Percentiles rank a stretch among this genome's conserved stretches.
These are phyloP conservation scores for Bimuria novae-zelandiae DNA, from an alignment of 2,329 filamentous ascomycete genomes.

Conservation along the genomic window DNA sequence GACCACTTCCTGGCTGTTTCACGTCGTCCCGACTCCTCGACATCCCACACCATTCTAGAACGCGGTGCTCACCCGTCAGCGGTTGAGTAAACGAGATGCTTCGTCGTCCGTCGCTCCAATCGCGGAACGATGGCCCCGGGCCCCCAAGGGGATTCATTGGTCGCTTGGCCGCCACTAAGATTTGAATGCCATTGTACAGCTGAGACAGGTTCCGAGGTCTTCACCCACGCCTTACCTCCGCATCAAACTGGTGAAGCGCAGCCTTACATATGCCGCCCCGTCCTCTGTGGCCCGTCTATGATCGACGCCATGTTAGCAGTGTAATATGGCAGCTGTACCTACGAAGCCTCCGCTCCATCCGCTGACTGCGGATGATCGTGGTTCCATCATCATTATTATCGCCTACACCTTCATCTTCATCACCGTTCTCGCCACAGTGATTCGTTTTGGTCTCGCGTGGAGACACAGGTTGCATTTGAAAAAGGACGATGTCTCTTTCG, in stretches of 20 bases:
- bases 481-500: slow-evolving; percentile 16
- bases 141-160: not conserved
- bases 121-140: not conserved
- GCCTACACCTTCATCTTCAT: slow-evolving; percentile 20
- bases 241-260: not conserved
- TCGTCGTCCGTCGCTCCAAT: not conserved
- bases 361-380: slow-evolving; percentile 15
- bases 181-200: slow-evolving; percentile 13
- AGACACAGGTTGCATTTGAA: slow-evolving; percentile 15
- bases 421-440: slow-evolving; percentile 8
- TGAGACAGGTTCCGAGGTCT: slow-evolving; percentile 1
- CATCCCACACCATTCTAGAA: not conserved
- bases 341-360: slow-evolving; percentile 11
- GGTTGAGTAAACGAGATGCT: not conserved
- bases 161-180: not conserved
- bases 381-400: slow-evolving; percentile 19
- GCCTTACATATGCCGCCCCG: not conserved
- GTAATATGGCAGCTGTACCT: slow-evolving; percentile 9
- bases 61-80: not conserved
- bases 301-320: too few species aligned
- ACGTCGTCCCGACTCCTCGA: not conserved
- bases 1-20: not conserved
- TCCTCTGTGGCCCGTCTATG: not conserved
- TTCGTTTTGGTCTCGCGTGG: slow-evolving; percentile 18
- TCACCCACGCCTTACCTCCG: not conserved